These are phyloP conservation scores for Lactarius hengduanensis DNA, from an alignment of 768 basidiomycete species.

Conservation along the genomic window DNA sequence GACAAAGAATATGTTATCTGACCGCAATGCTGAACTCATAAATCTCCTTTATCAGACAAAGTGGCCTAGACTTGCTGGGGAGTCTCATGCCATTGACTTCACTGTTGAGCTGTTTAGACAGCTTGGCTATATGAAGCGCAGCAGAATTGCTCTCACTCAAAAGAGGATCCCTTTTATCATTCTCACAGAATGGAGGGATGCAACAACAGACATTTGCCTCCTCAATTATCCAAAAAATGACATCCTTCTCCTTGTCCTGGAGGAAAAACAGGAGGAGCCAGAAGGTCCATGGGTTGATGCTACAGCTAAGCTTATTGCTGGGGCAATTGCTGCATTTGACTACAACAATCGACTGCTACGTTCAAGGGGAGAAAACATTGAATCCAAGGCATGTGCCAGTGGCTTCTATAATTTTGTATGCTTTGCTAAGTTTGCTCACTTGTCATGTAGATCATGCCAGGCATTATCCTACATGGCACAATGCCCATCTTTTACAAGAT, in stretches of 20 bases:
- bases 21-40: background rate
- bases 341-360: background rate
- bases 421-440: background rate
- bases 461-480: constrained; percentile 53
- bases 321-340: background rate
- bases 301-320: background rate
- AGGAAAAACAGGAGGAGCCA: constrained; percentile 1
- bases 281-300: background rate
- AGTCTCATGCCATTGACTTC: constrained; percentile 14
- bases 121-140: background rate
- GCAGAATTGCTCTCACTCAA: background rate
- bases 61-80: background rate
- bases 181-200: constrained; percentile 1
- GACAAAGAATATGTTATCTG: background rate
- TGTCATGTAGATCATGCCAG: constrained; percentile 28
- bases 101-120: constrained; percentile 2
- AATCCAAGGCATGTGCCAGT: background rate
- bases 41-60: constrained; percentile 4
- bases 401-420: background rate
- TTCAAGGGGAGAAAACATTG: background rate
- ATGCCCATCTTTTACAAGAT: background rate
- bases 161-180: background rate
- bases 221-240: constrained; percentile 1
- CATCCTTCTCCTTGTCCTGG: constrained; percentile 21
- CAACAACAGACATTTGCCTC: constrained; percentile 8